Evolutionary conservation across 176 grass and related monocot species (phyloP).

Genomic region (Olyra latifolia): DNA sequence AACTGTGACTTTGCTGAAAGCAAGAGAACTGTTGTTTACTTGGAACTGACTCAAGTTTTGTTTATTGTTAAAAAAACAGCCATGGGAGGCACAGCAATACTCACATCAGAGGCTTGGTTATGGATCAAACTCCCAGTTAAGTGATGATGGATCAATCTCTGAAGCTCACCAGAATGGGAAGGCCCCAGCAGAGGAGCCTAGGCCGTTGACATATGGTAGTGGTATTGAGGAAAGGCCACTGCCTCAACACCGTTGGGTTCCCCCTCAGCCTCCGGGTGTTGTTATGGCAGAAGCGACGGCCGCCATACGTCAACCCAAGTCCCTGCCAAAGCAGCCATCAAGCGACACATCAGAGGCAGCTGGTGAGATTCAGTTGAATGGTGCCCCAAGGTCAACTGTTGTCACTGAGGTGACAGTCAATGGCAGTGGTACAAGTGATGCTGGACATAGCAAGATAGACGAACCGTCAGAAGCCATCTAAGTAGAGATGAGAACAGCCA

Average conservation of each 20-base stretch:
- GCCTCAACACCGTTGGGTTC: conserved; percentile 63
- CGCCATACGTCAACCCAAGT: conserved; percentile 64
- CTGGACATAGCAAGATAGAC: conserved; percentile 30
- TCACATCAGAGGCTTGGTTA: conserved; percentile 49
- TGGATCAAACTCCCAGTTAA: conserved; percentile 43
- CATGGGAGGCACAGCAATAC: conserved; percentile 60
- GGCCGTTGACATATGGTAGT: conserved; percentile 30
- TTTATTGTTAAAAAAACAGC: conserved; percentile 31
- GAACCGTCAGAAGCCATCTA: conserved; percentile 36
- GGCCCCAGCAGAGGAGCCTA: conserved; percentile 35
- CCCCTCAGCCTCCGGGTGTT: conserved; percentile 66
- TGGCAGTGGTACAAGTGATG: background rate
- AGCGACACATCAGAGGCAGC: conserved; percentile 18
- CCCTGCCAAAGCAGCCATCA: conserved; percentile 41
- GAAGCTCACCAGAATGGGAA: conserved; percentile 57
- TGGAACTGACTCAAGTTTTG: conserved; percentile 4
- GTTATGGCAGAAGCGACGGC: conserved; percentile 69
- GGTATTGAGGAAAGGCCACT: conserved; percentile 40
- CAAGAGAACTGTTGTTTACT: conserved; percentile 4
- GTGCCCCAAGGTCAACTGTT: conserved; percentile 20
- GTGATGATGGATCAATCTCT: conserved; percentile 50
- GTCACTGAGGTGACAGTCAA: conserved; percentile 10
- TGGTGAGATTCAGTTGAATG: conserved; percentile 36
- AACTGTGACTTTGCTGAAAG: conserved; percentile 2
- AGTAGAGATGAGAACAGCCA: background rate